Conservation (phyloP, 2,329 filamentous ascomycete species). For the Ophiostoma tasmaniense region DNA sequence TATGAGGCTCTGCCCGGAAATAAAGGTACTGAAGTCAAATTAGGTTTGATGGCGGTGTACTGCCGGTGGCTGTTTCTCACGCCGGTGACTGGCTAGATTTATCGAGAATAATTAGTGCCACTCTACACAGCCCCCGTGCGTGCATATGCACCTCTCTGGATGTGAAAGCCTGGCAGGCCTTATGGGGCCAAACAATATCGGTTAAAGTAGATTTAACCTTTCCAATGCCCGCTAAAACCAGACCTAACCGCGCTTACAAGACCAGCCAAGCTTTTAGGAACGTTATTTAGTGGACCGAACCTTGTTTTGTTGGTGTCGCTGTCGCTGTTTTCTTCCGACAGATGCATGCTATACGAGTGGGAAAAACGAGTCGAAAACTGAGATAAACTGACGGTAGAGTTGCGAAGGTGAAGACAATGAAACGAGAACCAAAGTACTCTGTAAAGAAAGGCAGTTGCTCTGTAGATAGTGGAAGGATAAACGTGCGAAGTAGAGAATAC, state of each 20-base stretch:
- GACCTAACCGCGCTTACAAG: not conserved
- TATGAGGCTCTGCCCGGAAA: not conserved
- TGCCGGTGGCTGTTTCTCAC: not conserved
- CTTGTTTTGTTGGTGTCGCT: not conserved
- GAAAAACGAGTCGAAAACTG: too few species aligned
- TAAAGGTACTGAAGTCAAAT: not conserved
- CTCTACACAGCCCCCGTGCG: not conserved
- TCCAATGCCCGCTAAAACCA: not conserved
- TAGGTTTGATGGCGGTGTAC: not conserved
- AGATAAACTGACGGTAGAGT: too few species aligned
- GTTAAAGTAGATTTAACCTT: not conserved
- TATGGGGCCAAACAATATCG: not conserved
- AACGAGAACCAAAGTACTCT: too few species aligned
- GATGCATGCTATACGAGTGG: not conserved
- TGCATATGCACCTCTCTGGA: not conserved
- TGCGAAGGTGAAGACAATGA: too few species aligned
- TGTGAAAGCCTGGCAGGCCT: not conserved
- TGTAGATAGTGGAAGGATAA: too few species aligned
- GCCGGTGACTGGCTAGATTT: not conserved
- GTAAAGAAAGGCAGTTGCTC: too few species aligned
- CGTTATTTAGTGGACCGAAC: not conserved
- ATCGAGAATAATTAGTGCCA: not conserved
- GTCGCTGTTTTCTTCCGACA: too few species aligned
- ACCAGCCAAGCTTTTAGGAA: not conserved
- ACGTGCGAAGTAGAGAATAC: too few species aligned